phyloP scores from a whole-genome alignment of 768 basidiomycete genomes.

The Boletus reticuloceps region DNA sequence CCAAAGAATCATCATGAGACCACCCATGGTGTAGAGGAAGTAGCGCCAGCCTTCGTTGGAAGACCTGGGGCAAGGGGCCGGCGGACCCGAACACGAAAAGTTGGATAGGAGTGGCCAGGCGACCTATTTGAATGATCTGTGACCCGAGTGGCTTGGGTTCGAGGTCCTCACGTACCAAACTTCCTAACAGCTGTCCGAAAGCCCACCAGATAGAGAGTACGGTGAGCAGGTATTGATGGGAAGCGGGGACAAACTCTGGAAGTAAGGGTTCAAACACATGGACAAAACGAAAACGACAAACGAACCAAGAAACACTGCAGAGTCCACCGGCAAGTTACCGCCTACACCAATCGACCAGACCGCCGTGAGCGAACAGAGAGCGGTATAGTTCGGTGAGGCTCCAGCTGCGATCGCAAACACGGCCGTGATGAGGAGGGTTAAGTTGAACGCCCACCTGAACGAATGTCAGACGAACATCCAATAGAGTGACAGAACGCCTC shows the following conservation, averaged over 20 bases:
- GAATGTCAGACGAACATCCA: slow-evolving; percentile 4
- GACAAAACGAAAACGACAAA: background rate
- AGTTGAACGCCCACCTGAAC: slow-evolving; percentile 59
- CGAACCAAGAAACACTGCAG: slow-evolving; percentile 70
- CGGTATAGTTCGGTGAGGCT: slow-evolving; percentile 50
- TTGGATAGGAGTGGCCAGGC: slow-evolving; percentile 75
- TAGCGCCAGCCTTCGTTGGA: slow-evolving; percentile 76
- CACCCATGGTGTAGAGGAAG: slow-evolving; percentile 71
- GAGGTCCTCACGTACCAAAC: slow-evolving; percentile 32
- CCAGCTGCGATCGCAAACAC: slow-evolving; percentile 66
- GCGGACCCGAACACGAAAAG: slow-evolving; percentile 52
- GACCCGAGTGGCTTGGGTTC: background rate
- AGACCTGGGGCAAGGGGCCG: slow-evolving; percentile 49
- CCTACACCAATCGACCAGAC: slow-evolving; percentile 69
- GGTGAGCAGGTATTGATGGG: slow-evolving; percentile 74
- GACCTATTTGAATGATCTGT: slow-evolving; percentile 36
- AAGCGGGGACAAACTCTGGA: slow-evolving; percentile 64
- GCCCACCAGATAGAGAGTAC: slow-evolving; percentile 81
- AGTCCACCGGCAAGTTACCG: slow-evolving; percentile 74
- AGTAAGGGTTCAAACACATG: background rate
- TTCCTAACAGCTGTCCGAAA: slow-evolving; percentile 66
- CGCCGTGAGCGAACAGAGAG: slow-evolving; percentile 51
- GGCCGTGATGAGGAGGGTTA: slow-evolving; percentile 66
- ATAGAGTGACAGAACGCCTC: background rate
- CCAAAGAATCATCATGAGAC: slow-evolving; percentile 63